Conservation (phyloP, 1,284 basidiomycete genomes). For the Xerocomus minutiporus region DNA sequence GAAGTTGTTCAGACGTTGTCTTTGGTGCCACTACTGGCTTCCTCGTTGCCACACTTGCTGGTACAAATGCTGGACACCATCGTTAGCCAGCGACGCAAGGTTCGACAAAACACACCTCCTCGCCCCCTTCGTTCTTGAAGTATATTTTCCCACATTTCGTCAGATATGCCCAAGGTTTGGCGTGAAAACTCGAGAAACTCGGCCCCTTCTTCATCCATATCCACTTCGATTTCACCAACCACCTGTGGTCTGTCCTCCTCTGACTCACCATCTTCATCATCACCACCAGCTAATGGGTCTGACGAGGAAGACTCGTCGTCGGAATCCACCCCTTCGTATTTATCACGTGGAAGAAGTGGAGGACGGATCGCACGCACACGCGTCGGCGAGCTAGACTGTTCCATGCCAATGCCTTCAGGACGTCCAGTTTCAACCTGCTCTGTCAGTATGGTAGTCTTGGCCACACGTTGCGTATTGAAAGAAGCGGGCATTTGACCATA, state of each 20-base stretch:
- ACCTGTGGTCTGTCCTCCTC: conserved; percentile 77
- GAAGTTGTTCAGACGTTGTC: conserved; percentile 6
- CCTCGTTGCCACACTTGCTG: conserved; percentile 38
- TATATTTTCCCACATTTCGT: conserved; percentile 81
- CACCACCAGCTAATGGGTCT: conserved; percentile 35
- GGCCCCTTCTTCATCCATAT: conserved; percentile 86
- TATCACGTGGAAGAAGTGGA: conserved; percentile 75
- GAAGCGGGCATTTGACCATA: conserved; percentile 78
- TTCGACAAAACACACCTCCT: conserved; percentile 57
- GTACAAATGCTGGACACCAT: conserved; percentile 60
- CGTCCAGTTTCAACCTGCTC: conserved; percentile 36
- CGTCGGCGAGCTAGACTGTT: conserved; percentile 6
- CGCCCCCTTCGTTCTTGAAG: conserved; percentile 66
- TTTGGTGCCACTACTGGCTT: conserved; percentile 4
- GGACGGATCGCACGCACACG: conserved; percentile 44
- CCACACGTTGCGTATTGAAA: conserved; percentile 66
- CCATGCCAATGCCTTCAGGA: conserved; percentile 7
- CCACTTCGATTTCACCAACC: conserved; percentile 77
- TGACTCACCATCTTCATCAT: conserved; percentile 57
- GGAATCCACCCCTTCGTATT: conserved; percentile 80
- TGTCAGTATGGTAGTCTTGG: conserved; percentile 45
- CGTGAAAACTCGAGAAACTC: conserved; percentile 92
- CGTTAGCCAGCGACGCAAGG: conserved; percentile 1
- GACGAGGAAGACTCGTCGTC: conserved; percentile 65
- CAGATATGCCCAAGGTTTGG: conserved; percentile 80